Percentiles rank a stretch among this genome's conserved stretches.
Evolutionary conservation across 306 rosid species (phyloP).

Genomic region (Cucumis sativus): Cucumber_9930_V3 NC_026657.2:31799001-31799500

Average conservation of each 20-base stretch:
- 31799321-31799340: neutral
- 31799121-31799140: neutral
- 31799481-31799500: slow-evolving; percentile 29
- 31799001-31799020: too few species aligned
- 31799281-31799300: neutral
- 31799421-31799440: slow-evolving; percentile 36
- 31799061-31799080: too few species aligned
- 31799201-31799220: neutral
- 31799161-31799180: neutral
- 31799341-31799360: slow-evolving; percentile 2
- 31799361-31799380: neutral
- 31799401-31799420: slow-evolving; percentile 38
- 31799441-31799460: slow-evolving; percentile 4
- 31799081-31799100: neutral
- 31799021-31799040: too few species aligned
- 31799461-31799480: slow-evolving; percentile 21
- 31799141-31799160: neutral
- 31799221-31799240: neutral
- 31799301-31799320: neutral
- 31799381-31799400: slow-evolving; percentile 22
- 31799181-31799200: neutral
- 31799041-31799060: too few species aligned
- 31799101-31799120: neutral
- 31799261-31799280: neutral
- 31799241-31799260: slow-evolving; percentile 1